Evolutionary conservation across 2,329 filamentous ascomycete genomes (phyloP).

Genomic region (Rosellinia necatrix): DNA sequence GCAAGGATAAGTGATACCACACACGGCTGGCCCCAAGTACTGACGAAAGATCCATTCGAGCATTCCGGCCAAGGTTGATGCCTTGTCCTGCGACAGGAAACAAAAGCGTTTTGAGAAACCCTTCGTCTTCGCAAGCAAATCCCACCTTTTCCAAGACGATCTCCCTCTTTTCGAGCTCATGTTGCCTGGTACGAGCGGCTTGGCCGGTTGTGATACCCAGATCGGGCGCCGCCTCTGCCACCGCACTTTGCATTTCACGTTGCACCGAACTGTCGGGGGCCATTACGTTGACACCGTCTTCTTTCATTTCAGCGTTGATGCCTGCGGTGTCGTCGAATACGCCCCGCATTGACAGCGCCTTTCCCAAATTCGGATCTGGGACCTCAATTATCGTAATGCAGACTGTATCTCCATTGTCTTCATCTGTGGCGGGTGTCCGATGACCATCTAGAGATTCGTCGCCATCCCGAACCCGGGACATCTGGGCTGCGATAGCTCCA

Average conservation of each 20-base stretch:
- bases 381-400: constrained; percentile 88
- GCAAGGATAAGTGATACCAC: constrained; percentile 92
- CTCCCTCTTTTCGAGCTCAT: constrained; percentile 80
- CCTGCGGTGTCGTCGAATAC: constrained; percentile 92
- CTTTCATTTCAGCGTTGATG: constrained; percentile 97
- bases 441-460: constrained; percentile 70
- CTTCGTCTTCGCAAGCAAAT: constrained; percentile 78
- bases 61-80: constrained; percentile 77
- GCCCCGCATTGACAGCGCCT: constrained; percentile 84
- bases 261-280: constrained; percentile 79
- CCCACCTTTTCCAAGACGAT: constrained; percentile 84
- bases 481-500: constrained; percentile 76
- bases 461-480: constrained; percentile 67
- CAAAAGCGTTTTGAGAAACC: constrained; percentile 80
- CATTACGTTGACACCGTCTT: constrained; percentile 82
- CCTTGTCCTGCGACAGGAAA: constrained; percentile 79
- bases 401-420: constrained; percentile 81
- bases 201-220: constrained; percentile 74
- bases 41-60: constrained; percentile 76
- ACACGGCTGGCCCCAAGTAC: constrained; percentile 82
- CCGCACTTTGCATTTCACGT: constrained; percentile 83
- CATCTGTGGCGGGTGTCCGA: constrained; percentile 68
- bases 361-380: constrained; percentile 77
- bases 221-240: constrained; percentile 76
- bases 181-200: constrained; percentile 72